Evolutionary conservation across 495 filamentous ascomycete genomes (phyloP), one percentile per base, ranked within the genome.

Genomic region (Xylaria intraflava): DNA sequence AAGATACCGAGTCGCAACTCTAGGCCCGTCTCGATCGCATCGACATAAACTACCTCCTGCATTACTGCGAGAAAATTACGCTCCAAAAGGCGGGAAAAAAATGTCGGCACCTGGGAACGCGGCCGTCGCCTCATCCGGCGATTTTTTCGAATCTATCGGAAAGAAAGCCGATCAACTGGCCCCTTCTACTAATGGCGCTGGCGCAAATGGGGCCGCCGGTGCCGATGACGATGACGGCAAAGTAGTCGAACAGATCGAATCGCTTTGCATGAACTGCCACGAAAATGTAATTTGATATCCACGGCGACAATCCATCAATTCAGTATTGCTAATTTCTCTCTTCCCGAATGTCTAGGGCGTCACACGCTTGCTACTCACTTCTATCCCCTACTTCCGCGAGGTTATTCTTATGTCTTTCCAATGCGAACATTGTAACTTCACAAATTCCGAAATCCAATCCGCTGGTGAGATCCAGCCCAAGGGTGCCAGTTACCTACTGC

Each of bases 371-470:
- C 78, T 97, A 20, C 81, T 97, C 35, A 91, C 92, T 41, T 82
- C 84, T 43, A 95, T 99, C 19, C 94, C 93, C 19, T 96, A 84
- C 75, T 97, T 99, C 78, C 87, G 89, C 64, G 93, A 99, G 66
- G 82, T 97, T 54, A 89, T 99, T 56, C 80, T 99, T 58, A 95
- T 95, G 82, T 96, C 90, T 42, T 99, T 99, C 74, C 81, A 81
- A 55, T 99, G 93, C 72, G 79, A 85, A 1, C 80, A 95, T 65
- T 99, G 93, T 73, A 70, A 83, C 65, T 88, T 95, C 69, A 78
- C 82, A 51, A 92, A 96, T 74, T 90, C 90, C 66, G 89, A 95
- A 62, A 83, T 97, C 52, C 90, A 96, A 65, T 82, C 90, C 7
- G 93, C 93, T 9, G 87, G 87, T 30, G 82, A 87, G 58, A 93